Evolutionary conservation across 2,329 filamentous ascomycete genomes (phyloP).

Genomic region (Arthrobotrys pseudoclavata): DNA sequence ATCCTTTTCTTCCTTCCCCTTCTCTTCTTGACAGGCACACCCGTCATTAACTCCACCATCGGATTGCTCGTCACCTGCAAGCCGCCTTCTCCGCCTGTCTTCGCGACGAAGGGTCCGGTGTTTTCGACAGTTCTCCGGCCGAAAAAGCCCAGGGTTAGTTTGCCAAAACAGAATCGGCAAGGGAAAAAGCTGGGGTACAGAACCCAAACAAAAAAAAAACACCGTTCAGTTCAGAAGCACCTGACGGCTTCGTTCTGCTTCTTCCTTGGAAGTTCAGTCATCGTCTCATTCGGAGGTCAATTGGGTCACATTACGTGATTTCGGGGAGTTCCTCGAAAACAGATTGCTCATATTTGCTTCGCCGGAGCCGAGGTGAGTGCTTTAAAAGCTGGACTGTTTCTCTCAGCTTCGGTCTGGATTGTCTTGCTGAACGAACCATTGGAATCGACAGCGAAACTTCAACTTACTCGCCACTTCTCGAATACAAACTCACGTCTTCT

Average conservation of each 20-base stretch:
- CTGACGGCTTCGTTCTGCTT: conserved; percentile 2
- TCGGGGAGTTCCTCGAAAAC: conserved; percentile 13
- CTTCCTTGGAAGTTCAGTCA: neutral
- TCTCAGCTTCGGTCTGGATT: neutral
- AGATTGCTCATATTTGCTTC: neutral
- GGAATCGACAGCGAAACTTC: neutral
- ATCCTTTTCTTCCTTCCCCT: neutral
- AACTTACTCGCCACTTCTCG: neutral
- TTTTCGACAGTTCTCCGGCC: conserved; percentile 10
- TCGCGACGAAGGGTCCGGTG: conserved; percentile 10
- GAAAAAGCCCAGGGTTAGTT: conserved; percentile 5
- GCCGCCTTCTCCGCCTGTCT: conserved; percentile 10
- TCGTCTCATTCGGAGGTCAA: no score
- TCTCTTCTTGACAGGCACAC: conserved; percentile 9
- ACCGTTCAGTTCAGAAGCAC: conserved; percentile 34
- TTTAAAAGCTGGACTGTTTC: neutral
- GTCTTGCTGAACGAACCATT: neutral
- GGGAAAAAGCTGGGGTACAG: conserved; percentile 35
- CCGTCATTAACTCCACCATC: neutral
- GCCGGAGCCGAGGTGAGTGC: neutral
- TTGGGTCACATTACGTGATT: conserved; percentile 19
- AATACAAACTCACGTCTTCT: neutral
- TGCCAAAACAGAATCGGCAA: neutral
- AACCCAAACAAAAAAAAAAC: conserved; percentile 12
- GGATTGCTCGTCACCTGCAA: neutral